Evolutionary conservation across 2,329 filamentous ascomycete genomes (phyloP).

Genomic region (Microdochium nivale): DNA sequence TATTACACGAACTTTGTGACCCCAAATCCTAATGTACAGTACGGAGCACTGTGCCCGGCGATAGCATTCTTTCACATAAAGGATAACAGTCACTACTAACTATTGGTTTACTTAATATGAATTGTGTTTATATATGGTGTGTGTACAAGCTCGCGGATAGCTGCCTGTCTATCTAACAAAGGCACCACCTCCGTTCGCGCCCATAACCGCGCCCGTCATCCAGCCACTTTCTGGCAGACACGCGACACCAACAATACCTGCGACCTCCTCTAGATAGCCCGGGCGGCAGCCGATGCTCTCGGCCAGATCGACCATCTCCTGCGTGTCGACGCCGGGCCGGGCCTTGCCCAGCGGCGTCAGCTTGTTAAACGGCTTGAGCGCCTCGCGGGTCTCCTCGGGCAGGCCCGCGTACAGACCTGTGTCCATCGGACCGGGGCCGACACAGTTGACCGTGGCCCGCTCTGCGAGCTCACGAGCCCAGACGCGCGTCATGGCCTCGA

Average conservation of each 20-base stretch:
- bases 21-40: too few relatives aligned
- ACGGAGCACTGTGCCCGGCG: too few relatives aligned
- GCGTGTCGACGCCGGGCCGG: constrained; percentile 3
- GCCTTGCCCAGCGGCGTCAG: constrained; percentile 3
- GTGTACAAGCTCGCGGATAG: too few relatives aligned
- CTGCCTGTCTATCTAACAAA: background rate
- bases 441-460: constrained; percentile 46
- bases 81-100: too few relatives aligned
- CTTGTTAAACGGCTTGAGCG: background rate
- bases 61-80: too few relatives aligned
- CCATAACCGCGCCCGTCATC: constrained; percentile 8
- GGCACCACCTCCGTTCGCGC: constrained; percentile 8
- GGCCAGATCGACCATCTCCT: constrained; percentile 7
- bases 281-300: constrained; percentile 6
- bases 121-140: too few relatives aligned
- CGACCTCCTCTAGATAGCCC: constrained; percentile 10
- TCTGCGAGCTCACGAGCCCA: constrained; percentile 52
- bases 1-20: too few relatives aligned
- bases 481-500: constrained; percentile 54
- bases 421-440: constrained; percentile 45
- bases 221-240: constrained; percentile 9
- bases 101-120: too few relatives aligned
- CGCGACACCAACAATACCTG: constrained; percentile 7
- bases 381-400: background rate
- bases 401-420: constrained; percentile 16